phyloP scores from a whole-genome alignment of 108 stramenopile species.

The Mayamaea pseudoterrestris region DNA sequence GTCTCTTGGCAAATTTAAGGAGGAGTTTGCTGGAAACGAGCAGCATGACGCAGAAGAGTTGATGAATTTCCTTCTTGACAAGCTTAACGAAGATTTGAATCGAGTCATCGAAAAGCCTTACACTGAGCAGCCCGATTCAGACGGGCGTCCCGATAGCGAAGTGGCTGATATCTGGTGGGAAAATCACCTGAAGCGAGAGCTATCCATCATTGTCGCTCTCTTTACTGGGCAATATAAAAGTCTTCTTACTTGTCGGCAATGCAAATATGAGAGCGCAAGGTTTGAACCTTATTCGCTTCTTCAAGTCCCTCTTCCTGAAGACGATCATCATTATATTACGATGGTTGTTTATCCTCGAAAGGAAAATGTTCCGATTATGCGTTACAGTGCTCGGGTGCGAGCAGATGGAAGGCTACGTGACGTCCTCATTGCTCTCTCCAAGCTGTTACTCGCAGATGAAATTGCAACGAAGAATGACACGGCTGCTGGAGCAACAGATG shows the following conservation, averaged over 20 bases:
- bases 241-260: slow-evolving; percentile 83
- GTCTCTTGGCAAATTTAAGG: slow-evolving; percentile 82
- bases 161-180: slow-evolving; percentile 97
- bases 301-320: slow-evolving; percentile 89
- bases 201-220: slow-evolving; percentile 88
- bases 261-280: slow-evolving; percentile 91
- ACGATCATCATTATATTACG: slow-evolving; percentile 63
- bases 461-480: slow-evolving; percentile 16
- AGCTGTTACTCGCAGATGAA: slow-evolving; percentile 41
- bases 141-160: slow-evolving; percentile 87
- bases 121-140: slow-evolving; percentile 84
- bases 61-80: slow-evolving; percentile 78
- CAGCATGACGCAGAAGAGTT: slow-evolving; percentile 99
- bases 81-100: slow-evolving; percentile 95
- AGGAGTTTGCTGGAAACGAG: slow-evolving; percentile 88
- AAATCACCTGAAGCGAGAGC: slow-evolving; percentile 86
- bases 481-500: too few relatives aligned
- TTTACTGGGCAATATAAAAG: slow-evolving; percentile 96
- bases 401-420: slow-evolving; percentile 70
- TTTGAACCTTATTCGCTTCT: slow-evolving; percentile 94
- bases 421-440: slow-evolving; percentile 52
- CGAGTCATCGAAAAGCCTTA: slow-evolving; percentile 93
- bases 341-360: slow-evolving; percentile 50
- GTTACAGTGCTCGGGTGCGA: slow-evolving; percentile 67
- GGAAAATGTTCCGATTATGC: slow-evolving; percentile 29